Evolutionary conservation across 371 early-diverging fungal genomes (phyloP).

Genomic region (Rhizopus arrhizus): DNA sequence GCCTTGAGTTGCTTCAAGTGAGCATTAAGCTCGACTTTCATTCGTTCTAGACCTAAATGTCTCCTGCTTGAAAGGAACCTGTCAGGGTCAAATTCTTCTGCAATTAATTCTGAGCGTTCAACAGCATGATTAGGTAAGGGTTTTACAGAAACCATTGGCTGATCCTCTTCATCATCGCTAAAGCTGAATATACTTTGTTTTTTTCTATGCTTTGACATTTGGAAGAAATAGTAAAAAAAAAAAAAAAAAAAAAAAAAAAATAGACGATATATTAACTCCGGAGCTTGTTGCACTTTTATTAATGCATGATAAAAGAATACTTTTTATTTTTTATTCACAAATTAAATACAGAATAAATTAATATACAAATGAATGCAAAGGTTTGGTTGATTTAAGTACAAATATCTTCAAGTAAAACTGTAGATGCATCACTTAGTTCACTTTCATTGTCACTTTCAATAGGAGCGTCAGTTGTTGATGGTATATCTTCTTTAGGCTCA

Average conservation of each 20-base stretch:
- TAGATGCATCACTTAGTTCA: conserved; percentile 38
- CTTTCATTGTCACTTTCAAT: conserved; percentile 19
- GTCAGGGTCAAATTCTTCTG: conserved; percentile 60
- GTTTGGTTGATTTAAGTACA: not conserved
- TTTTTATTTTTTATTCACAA: not conserved
- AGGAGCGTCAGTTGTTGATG: not conserved
- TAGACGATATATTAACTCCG: not conserved
- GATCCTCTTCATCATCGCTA: conserved; percentile 48
- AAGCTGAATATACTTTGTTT: conserved; percentile 41
- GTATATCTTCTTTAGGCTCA: not conserved
- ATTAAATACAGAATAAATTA: too few species aligned
- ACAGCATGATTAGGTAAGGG: conserved; percentile 49
- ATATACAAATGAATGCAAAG: not conserved
- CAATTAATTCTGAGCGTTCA: conserved; percentile 56
- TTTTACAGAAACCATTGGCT: conserved; percentile 26
- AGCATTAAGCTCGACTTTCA: conserved; percentile 66
- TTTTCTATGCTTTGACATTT: conserved; percentile 3
- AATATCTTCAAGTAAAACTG: conserved; percentile 26
- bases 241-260: not conserved
- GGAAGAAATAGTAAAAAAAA: not conserved
- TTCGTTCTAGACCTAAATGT: conserved; percentile 66
- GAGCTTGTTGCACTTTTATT: not conserved
- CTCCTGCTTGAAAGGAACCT: conserved; percentile 67
- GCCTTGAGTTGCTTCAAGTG: conserved; percentile 66
- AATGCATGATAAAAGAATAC: not conserved